These are phyloP conservation scores for Amanita muscaria DNA, from an alignment of 768 basidiomycete species.

Conservation along the genomic window DNA sequence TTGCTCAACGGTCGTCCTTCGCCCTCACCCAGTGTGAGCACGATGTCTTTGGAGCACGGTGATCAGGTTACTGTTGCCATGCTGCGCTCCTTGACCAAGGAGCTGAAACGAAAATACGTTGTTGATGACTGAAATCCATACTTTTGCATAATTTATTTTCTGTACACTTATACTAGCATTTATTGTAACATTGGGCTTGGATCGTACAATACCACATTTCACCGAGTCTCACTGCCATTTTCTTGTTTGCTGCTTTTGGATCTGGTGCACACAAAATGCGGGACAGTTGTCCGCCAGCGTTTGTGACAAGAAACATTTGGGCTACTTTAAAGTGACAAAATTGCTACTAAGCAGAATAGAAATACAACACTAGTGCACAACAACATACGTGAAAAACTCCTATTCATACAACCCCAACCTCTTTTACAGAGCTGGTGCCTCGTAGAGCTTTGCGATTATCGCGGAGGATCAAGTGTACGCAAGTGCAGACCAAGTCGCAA, in stretches of 20 bases:
- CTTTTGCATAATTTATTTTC: conserved; percentile 1
- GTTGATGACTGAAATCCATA: not conserved
- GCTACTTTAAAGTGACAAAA: no score
- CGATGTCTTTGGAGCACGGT: conserved; percentile 26
- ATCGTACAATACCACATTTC: not conserved
- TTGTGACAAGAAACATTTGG: no score
- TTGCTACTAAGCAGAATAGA: no score
- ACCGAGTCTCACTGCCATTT: not conserved
- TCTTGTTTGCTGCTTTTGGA: not conserved
- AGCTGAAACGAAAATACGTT: conserved; percentile 42
- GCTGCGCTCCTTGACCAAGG: conserved; percentile 50
- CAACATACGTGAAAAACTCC: not conserved
- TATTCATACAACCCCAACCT: no score
- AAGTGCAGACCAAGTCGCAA: conserved; percentile 65
- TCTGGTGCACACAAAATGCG: not conserved
- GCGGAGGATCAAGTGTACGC: conserved; percentile 42
- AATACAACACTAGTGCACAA: not conserved
- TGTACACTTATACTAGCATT: conserved; percentile 5
- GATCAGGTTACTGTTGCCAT: conserved; percentile 48
- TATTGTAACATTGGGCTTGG: not conserved
- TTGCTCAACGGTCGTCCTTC: conserved; percentile 28
- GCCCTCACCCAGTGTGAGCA: conserved; percentile 40
- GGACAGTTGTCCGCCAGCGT: no score
- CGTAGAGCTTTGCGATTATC: no score
- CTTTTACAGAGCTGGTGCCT: no score